Conservation (phyloP, 2,329 filamentous ascomycete genomes). For the Hysterium pulicare region DNA sequence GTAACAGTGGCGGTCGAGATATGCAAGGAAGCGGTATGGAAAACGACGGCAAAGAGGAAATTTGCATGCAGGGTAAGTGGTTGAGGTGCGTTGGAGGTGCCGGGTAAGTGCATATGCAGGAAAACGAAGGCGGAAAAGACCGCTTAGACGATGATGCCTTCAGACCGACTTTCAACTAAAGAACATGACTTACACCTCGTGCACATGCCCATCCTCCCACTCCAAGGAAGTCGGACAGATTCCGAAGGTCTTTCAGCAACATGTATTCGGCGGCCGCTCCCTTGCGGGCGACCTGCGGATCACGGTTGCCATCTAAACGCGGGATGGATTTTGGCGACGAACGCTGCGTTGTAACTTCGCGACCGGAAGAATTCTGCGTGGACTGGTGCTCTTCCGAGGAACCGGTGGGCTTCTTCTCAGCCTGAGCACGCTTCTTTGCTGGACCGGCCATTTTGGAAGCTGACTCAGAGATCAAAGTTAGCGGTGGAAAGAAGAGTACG, state of each 20-base stretch:
- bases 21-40: not conserved
- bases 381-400: constrained; percentile 18
- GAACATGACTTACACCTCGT: constrained; percentile 33
- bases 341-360: constrained; percentile 18
- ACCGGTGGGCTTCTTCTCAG: constrained; percentile 23
- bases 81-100: not conserved
- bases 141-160: not conserved
- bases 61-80: not conserved
- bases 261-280: constrained; percentile 22
- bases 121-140: constrained; percentile 17
- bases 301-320: constrained; percentile 34
- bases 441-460: constrained; percentile 36
- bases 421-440: constrained; percentile 30
- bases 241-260: constrained; percentile 27
- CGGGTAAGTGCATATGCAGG: constrained; percentile 6
- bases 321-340: constrained; percentile 27
- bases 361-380: constrained; percentile 21
- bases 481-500: constrained; percentile 6
- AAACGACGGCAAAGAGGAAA: not conserved
- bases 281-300: constrained; percentile 13
- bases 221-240: constrained; percentile 35
- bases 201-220: constrained; percentile 32
- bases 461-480: constrained; percentile 15
- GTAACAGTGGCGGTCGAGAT: not conserved
- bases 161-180: too few relatives aligned